Evolutionary conservation across 345 rosid genomes (phyloP), one percentile per base, ranked within the genome.

Genomic region (Populus nigra): DNA sequence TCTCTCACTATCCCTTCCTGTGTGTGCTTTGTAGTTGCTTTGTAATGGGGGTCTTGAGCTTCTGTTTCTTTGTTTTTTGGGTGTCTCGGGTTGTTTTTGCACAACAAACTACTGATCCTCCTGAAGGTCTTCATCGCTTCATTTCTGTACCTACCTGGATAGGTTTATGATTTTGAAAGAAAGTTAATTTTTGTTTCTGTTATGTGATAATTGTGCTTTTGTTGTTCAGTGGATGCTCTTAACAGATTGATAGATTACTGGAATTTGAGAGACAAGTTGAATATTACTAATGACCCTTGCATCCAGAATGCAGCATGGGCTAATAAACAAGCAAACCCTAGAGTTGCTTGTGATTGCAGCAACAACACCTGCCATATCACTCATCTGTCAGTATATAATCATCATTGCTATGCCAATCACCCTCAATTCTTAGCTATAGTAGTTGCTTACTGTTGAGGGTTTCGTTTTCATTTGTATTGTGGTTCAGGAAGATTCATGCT

Each of bases 401-500:
- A 29, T 59, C 10, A 6, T 39, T 39, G 1, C 50, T n/a, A 3
- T 47, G 7, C 27, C 29, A 3, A 18, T 8, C 35, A 33, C 66
- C 59, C 2, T 18, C 7, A 22, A 53, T 72, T 67, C 36, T 31
- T 41, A 15, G 33, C 22, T 33, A 6, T 39, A 39, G 41, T 73
- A 5, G 29, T 53, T 38, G 16, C 7, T 63, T 50, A 17, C 10
- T 35, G 73, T 2, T 36, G 61, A 17, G 7, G 20, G 7, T 27
- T 75, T 69, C 8, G n/a, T 66, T 38, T 72, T 63, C 57, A 41
- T 55, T 29, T 38, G 41, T 45, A 22, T 18, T 41, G 22, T 71
- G 76, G 38, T 72, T 72, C 88, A 86, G 92, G 83, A 89, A 86
- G 85, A 84, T 89, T 66, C 86, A 88, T 88, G 92, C 91, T 68